Evolutionary conservation across 2,329 filamentous ascomycete genomes (phyloP).

Genomic region (Rhinocladiella similis): DNA sequence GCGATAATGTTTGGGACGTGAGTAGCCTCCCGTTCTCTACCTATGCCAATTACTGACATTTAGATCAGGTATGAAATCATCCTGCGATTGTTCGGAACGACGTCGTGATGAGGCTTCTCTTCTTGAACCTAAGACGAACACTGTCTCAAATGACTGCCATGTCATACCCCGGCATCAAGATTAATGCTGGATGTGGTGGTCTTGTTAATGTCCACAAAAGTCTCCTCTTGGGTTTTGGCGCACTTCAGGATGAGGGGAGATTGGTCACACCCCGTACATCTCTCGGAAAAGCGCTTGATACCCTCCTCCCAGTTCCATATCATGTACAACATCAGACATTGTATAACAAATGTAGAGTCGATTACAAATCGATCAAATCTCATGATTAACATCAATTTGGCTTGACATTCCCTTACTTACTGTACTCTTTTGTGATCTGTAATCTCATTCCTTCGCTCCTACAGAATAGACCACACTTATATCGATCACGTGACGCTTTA

Average conservation of each 20-base stretch:
- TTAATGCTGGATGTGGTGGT: too few relatives aligned
- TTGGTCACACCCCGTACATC: too few relatives aligned
- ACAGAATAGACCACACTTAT: background rate
- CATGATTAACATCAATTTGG: too few relatives aligned
- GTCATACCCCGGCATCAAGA: background rate
- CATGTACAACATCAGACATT: background rate
- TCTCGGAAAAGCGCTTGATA: background rate
- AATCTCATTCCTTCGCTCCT: background rate
- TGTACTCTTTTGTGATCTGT: too few relatives aligned
- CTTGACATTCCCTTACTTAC: too few relatives aligned
- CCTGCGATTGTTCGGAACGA: constrained; percentile 37
- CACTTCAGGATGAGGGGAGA: background rate
- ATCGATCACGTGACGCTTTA: constrained; percentile 5
- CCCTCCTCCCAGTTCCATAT: background rate
- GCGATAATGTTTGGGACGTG: constrained; percentile 97
- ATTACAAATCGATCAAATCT: too few relatives aligned
- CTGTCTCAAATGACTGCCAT: background rate
- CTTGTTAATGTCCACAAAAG: background rate
- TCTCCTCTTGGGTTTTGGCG: background rate
- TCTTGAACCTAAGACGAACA: too few relatives aligned
- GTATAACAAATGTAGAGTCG: too few relatives aligned
- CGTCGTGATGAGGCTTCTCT: constrained; percentile 26
- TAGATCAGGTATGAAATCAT: constrained; percentile 37
- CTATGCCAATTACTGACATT: constrained; percentile 33
- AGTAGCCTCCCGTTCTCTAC: constrained; percentile 19